These are phyloP conservation scores for Fusarium sp. DNA, from an alignment of 2,329 filamentous ascomycete genomes.

Conservation along the genomic window DNA sequence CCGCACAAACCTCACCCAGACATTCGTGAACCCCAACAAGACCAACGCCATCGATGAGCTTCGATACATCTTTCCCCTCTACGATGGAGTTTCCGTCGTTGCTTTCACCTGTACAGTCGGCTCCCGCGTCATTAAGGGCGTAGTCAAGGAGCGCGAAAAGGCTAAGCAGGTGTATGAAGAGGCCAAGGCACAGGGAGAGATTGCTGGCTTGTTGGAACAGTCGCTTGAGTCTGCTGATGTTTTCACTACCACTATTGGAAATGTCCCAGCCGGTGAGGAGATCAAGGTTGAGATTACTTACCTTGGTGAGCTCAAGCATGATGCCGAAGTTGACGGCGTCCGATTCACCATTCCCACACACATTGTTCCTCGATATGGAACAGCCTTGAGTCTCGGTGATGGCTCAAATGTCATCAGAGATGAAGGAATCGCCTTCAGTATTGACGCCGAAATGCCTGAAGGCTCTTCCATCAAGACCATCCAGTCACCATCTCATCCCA, in stretches of 20 bases:
- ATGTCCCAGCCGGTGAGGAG: constrained; percentile 69
- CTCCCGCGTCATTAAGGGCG: constrained; percentile 68
- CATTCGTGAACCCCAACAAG: constrained; percentile 69
- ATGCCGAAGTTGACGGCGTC: constrained; percentile 74
- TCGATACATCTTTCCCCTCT: constrained; percentile 77
- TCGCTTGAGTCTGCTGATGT: constrained; percentile 70
- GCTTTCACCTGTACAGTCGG: constrained; percentile 75
- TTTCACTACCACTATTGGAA: constrained; percentile 76
- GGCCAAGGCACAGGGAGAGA: constrained; percentile 69
- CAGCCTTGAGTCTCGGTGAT: constrained; percentile 3
- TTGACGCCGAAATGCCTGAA: constrained; percentile 61
- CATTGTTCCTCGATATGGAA: constrained; percentile 76
- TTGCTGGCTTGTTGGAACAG: constrained; percentile 75
- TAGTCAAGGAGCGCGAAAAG: constrained; percentile 74
- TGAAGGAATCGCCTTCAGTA: constrained; percentile 46
- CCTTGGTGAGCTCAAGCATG: constrained; percentile 78
- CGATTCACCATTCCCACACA: constrained; percentile 76
- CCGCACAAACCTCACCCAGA: constrained; percentile 64
- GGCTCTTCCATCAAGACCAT: constrained; percentile 70
- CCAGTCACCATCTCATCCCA: constrained; percentile 76
- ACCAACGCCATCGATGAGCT: constrained; percentile 56
- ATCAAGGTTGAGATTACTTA: constrained; percentile 74
- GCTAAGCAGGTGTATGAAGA: constrained; percentile 70
- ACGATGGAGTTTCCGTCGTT: constrained; percentile 78
- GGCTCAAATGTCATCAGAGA: constrained; percentile 8